Evolutionary conservation across 1,284 basidiomycete species (phyloP), one percentile per base, ranked within the genome.

Genomic region (Irpex sp.): DNA sequence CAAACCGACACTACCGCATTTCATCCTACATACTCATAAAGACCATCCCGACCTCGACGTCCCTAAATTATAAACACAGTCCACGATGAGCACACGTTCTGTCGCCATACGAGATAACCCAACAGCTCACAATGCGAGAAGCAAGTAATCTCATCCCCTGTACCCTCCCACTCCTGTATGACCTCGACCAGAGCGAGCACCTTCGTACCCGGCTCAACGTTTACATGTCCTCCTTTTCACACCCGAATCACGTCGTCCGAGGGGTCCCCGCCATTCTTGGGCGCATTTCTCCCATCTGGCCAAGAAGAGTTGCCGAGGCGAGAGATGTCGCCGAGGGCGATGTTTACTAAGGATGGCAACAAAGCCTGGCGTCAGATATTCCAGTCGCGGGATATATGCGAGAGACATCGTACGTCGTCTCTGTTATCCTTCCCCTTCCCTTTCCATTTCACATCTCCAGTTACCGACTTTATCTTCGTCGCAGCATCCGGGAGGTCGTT

Each of bases 121-220:
- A n/a, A n/a, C n/a, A n/a, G 23, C 3, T 58, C 62, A 87, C 86
- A 89, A 70, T 89, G 87, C 7, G 86, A 88, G 71, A 85, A 89
- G 45, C 80, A 78, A 48, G 88, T 88, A 2, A 82, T 83, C 77
- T 88, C 88, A 70, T 89, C 87, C 0, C 84, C 85, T 3, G 75
- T 77, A 5, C 67, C 65, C n/a, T 85, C 83, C 82, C 84, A 87
- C 66, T 85, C 77, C 67, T 81, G 79, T 63, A 89, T 73, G 59
- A 79, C 74, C 3, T 76, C 67, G 36, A 87, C 67, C 67, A 88
- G 72, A 35, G 78, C 77, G n/a, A 81, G 45, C 86, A 90, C 88
- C 77, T 88, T 90, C 8, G 85, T 77, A 69, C 85, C 87, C 12
- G 85, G 79, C 69, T 87, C 85, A 62, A 87, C 69, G 66, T 85